Conservation (phyloP, 345 rosid genomes). For the Gossypium longicalyx region DNA sequence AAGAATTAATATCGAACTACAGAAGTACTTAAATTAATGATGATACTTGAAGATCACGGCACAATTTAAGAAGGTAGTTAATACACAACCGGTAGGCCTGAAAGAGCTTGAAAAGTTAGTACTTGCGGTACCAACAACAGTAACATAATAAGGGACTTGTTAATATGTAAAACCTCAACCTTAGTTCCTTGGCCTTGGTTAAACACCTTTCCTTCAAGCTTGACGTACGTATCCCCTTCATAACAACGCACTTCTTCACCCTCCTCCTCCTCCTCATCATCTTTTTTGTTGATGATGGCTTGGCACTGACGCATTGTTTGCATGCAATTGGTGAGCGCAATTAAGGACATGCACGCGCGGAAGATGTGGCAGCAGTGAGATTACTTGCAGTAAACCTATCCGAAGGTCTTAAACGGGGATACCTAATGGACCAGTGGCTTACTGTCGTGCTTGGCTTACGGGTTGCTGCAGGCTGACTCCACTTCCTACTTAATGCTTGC, state of each 20-base stretch:
- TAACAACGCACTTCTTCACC: neutral
- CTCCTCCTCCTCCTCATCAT: neutral
- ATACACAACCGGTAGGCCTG: neutral
- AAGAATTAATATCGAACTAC: neutral
- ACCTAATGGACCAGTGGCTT: conserved; percentile 13
- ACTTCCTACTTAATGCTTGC: neutral
- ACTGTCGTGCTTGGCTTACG: neutral
- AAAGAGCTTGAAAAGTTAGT: neutral
- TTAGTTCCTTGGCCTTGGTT: conserved; percentile 20
- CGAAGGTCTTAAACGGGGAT: neutral
- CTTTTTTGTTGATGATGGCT: conserved; percentile 12
- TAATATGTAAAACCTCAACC: conserved; percentile 25
- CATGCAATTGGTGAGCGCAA: conserved; percentile 11
- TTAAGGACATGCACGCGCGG: conserved; percentile 8
- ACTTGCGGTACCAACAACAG: conserved; percentile 26
- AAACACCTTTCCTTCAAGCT: conserved; percentile 25
- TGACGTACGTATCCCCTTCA: neutral
- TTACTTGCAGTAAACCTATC: conserved; percentile 9
- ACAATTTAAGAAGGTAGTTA: neutral
- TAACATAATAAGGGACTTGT: conserved; percentile 24
- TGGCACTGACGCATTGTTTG: conserved; percentile 17
- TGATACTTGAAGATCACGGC: neutral
- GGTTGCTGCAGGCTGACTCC: neutral
- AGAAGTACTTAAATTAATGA: neutral
- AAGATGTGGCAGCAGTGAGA: neutral